A percentile compares a stretch with the other conserved stretches of the same genome.
phyloP scores from a whole-genome alignment of 352 stramenopile genomes.

The Plasmopara halstedii region DNA sequence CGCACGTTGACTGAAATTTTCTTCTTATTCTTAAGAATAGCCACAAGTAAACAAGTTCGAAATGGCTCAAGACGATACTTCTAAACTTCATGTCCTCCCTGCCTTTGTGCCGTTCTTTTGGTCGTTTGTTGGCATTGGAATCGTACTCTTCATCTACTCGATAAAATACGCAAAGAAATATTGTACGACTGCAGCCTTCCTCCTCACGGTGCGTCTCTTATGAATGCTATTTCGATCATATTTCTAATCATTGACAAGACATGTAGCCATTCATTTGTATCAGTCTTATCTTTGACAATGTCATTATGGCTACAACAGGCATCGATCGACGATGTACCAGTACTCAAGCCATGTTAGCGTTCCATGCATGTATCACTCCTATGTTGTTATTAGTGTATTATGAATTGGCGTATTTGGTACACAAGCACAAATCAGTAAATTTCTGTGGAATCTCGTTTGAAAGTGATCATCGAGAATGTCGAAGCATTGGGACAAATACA shows the following conservation, averaged over 20 bases:
- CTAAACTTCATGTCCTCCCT: slow-evolving; percentile 38
- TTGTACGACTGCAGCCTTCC: slow-evolving; percentile 57
- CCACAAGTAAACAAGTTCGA: slow-evolving; percentile 3
- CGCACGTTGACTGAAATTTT: slow-evolving; percentile 1
- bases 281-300: slow-evolving; percentile 73
- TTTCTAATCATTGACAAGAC: slow-evolving; percentile 1
- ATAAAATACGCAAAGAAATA: slow-evolving; percentile 75
- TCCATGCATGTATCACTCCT: slow-evolving; percentile 76
- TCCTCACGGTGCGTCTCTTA: slow-evolving; percentile 46
- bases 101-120: slow-evolving; percentile 62
- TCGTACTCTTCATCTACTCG: slow-evolving; percentile 70
- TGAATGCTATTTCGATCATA: background rate
- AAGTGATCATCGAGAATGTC: slow-evolving; percentile 43
- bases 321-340: slow-evolving; percentile 44
- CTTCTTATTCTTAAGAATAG: background rate
- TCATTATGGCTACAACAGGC: slow-evolving; percentile 69
- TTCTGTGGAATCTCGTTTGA: slow-evolving; percentile 89
- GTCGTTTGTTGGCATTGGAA: slow-evolving; percentile 44
- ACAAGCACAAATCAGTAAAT: slow-evolving; percentile 87
- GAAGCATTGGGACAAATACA: slow-evolving; percentile 16
- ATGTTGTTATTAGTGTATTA: slow-evolving; percentile 85
- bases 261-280: slow-evolving; percentile 77
- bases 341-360: slow-evolving; percentile 69
- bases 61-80: slow-evolving; percentile 4
- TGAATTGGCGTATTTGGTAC: slow-evolving; percentile 84